Base-by-base conservation (phyloP, 1,139 yeast genomes). In the Kodamaea arcana region DNA sequence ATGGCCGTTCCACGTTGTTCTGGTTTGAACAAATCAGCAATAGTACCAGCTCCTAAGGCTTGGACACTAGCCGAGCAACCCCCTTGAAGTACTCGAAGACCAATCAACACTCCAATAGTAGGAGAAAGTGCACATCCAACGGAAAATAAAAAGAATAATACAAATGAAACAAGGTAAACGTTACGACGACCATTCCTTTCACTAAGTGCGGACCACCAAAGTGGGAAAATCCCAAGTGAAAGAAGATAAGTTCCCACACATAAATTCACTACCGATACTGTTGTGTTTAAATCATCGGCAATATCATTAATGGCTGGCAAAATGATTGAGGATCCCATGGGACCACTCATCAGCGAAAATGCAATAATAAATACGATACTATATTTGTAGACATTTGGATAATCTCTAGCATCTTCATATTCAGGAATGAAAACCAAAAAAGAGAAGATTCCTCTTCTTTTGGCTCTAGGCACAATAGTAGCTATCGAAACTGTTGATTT, bases 251-350 rank as follows among this genome's bases (percentile, higher is more conserved):
- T 72, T 48, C 95, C 96, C 38, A 85, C 87, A 1, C 92, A 80
- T 12, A 86, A 69, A 50, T 85, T 86, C 23, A 85, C 88, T 43
- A 75, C 65, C 17, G 79, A 62, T 2, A 69, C 71, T 4, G 75
- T 51, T 0, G 94, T 81, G 33, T 80, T 32, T 23, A 85, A 63
- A 18, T 75, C 77, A 0, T 42, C 40, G 4, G 73, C 72, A 27
- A 86, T 72, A 39, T 79, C 75, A 31, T 75, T 74, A 30, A 85
- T 75, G 0, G 94, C 94, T 0, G 96, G 95, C 34, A 84, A 71
- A 55, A 86, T 69, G 40, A 87, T 83, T 1, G 92, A 80, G 1
- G 94, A 82, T n/a, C 94, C 95, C 90, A 87, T 83, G 8, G 96
- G 95, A 0, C 95, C 95, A 33, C 84, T 72, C 53, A 83, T 65